These are phyloP conservation scores for Berberis thunbergii DNA, from an alignment of 164 flowering plant species.

Conservation along the genomic window DNA sequence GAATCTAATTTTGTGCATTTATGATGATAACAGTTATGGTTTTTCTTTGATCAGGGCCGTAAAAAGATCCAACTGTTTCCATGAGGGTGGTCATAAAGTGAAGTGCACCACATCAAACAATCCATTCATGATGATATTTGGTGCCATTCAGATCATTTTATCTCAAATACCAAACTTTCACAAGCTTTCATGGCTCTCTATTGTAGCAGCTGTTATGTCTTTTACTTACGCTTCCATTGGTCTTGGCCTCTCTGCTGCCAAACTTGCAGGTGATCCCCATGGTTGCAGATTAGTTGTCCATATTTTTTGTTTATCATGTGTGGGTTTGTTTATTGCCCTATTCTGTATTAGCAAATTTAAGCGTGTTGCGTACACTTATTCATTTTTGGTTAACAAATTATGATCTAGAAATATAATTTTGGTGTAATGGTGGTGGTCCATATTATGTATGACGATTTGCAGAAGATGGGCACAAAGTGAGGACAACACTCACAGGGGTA, in stretches of 20 bases:
- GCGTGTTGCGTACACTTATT: neutral
- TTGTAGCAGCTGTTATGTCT: conserved; percentile 1
- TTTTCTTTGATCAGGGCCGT: neutral
- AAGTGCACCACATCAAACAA: neutral
- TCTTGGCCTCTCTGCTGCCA: neutral
- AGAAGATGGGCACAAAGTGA: neutral
- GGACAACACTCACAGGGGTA: conserved; percentile 35
- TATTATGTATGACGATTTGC: too few relatives aligned
- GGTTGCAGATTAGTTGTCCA: neutral
- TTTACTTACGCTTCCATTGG: neutral
- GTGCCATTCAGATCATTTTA: neutral
- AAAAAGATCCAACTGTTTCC: conserved; percentile 2
- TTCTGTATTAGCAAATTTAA: neutral
- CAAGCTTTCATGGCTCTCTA: conserved; percentile 1
- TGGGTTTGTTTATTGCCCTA: neutral
- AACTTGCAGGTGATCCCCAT: neutral
- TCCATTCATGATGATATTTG: conserved; percentile 3
- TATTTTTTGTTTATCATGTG: too few relatives aligned
- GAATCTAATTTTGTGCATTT: too few relatives aligned
- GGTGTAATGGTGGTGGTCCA: too few relatives aligned
- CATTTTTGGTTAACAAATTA: neutral
- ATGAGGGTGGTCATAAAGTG: neutral
- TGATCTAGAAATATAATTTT: too few relatives aligned
- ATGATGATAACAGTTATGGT: too few relatives aligned
- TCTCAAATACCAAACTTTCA: conserved; percentile 3